Evolutionary conservation across 2,329 filamentous ascomycete species (phyloP).

Genomic region (Amesomyces nigricolor): DNA sequence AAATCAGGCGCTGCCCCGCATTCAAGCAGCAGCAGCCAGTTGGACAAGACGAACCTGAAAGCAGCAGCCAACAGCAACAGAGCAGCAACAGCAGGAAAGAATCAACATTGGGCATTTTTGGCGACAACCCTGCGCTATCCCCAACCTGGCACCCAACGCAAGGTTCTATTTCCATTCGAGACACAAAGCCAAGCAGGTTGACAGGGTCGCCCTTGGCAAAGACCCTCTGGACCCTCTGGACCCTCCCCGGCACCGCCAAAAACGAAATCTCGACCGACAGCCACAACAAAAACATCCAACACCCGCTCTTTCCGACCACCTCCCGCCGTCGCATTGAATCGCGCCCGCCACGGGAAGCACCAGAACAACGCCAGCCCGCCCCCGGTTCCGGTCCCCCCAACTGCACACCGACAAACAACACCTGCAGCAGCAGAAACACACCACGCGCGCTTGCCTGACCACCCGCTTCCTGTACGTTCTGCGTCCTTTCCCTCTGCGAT

Average conservation of each 20-base stretch:
- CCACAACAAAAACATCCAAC: conserved; percentile 17
- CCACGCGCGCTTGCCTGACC: conserved; percentile 1
- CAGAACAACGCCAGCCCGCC: not conserved
- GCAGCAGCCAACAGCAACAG: not conserved
- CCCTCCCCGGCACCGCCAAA: conserved; percentile 21
- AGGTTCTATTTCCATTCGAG: no score
- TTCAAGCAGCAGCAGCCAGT: conserved; percentile 1
- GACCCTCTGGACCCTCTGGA: not conserved
- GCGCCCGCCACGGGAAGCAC: not conserved
- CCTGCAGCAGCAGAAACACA: not conserved
- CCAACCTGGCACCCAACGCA: no score
- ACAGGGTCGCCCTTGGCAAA: conserved; percentile 16
- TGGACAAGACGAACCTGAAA: no score
- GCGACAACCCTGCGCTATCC: not conserved
- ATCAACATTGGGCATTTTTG: not conserved
- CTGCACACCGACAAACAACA: not conserved
- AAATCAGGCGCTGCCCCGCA: conserved; percentile 14
- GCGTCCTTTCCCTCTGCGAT: not conserved
- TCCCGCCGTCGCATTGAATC: not conserved
- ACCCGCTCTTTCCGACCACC: not conserved
- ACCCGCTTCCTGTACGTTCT: conserved; percentile 9
- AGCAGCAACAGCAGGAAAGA: not conserved
- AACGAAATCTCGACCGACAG: conserved; percentile 20
- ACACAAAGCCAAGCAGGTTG: not conserved
- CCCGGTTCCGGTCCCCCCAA: not conserved